Percentiles rank a stretch among this genome's conserved stretches.
phyloP scores from a whole-genome alignment of 345 rosid genomes.

The Salix koriyanagi region DNA sequence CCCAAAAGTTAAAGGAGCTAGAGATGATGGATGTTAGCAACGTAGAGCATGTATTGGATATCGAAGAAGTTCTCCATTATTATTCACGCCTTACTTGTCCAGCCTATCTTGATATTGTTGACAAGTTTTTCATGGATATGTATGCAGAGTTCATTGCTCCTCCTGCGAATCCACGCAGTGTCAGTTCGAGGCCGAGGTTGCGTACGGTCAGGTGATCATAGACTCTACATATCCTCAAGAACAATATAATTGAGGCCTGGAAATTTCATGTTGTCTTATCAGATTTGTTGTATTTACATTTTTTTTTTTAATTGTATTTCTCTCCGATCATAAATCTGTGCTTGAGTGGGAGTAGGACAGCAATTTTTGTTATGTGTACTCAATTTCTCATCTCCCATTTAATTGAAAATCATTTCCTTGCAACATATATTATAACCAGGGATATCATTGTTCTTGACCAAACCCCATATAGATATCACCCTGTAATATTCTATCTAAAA shows the following conservation, averaged over 20 bases:
- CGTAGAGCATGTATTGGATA: constrained; percentile 56
- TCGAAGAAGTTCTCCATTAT: constrained; percentile 69
- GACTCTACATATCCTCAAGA: too few species aligned
- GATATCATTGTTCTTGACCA: too few species aligned
- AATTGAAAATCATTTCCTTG: neutral
- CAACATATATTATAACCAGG: too few species aligned
- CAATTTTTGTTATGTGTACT: neutral
- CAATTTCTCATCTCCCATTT: neutral
- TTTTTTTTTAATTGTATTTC: neutral
- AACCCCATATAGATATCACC: too few species aligned
- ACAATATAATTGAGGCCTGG: neutral
- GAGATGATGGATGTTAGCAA: constrained; percentile 58
- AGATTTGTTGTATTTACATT: neutral
- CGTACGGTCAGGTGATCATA: constrained; percentile 1
- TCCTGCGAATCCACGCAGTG: constrained; percentile 8
- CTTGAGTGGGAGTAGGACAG: neutral
- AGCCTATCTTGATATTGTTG: constrained; percentile 62
- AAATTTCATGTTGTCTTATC: neutral
- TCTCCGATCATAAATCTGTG: neutral
- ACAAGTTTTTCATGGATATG: constrained; percentile 65
- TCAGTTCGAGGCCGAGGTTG: constrained; percentile 18
- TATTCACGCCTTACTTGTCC: constrained; percentile 75
- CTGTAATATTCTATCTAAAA: too few species aligned
- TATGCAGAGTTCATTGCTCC: constrained; percentile 42
- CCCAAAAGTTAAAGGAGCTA: constrained; percentile 57